Evolutionary conservation across 2,329 filamentous ascomycete species (phyloP).

Genomic region (Aspergillus thermomutatus): DNA sequence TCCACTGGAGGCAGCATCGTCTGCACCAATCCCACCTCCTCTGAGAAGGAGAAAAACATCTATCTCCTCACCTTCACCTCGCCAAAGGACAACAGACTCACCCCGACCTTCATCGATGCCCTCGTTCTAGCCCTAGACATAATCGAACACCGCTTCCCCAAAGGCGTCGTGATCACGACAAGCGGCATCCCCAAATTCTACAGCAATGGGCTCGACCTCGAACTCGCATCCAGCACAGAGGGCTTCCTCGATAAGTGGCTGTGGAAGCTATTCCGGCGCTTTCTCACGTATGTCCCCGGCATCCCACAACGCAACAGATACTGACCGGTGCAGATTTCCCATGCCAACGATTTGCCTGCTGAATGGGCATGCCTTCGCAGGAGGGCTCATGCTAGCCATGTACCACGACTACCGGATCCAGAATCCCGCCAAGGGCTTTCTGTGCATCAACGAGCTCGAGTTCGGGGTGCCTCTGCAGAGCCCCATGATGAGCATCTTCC

Average conservation of each 20-base stretch:
- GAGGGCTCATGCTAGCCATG: constrained; percentile 76
- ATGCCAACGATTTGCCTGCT: constrained; percentile 80
- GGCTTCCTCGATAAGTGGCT: constrained; percentile 61
- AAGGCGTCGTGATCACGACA: constrained; percentile 75
- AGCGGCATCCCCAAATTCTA: constrained; percentile 75
- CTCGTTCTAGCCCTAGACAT: constrained; percentile 71
- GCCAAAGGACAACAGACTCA: constrained; percentile 73
- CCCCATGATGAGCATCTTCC: constrained; percentile 72
- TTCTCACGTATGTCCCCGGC: constrained; percentile 51
- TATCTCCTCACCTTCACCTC: constrained; percentile 72
- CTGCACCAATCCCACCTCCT: constrained; percentile 58
- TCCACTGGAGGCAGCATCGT: constrained; percentile 56
- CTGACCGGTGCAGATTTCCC: constrained; percentile 52
- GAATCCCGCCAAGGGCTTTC: constrained; percentile 65
- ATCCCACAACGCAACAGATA: neutral
- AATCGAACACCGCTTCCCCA: constrained; percentile 63
- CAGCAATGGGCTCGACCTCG: constrained; percentile 76
- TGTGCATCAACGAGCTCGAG: constrained; percentile 78
- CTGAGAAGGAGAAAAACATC: constrained; percentile 41
- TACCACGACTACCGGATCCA: constrained; percentile 81
- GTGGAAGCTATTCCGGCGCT: constrained; percentile 62
- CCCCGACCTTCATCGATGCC: constrained; percentile 63
- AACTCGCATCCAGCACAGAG: constrained; percentile 58
- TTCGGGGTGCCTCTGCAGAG: constrained; percentile 73
- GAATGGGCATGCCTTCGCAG: constrained; percentile 79